These are phyloP conservation scores for Fusarium bactridioides DNA, from an alignment of 2,329 filamentous ascomycete species.

Conservation along the genomic window DNA sequence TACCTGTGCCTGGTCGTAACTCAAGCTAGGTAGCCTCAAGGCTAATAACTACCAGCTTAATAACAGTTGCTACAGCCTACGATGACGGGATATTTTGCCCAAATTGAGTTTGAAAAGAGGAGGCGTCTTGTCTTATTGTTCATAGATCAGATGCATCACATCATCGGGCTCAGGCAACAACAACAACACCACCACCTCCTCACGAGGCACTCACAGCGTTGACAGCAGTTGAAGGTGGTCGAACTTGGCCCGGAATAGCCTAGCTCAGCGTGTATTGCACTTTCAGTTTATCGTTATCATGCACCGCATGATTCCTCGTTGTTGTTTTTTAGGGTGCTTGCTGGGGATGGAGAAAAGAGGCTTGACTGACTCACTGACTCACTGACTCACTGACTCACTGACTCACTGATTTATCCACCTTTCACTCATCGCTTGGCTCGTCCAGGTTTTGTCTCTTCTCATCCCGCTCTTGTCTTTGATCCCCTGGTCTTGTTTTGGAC, in stretches of 20 bases:
- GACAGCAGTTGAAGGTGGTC: not conserved
- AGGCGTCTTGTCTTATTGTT: not conserved
- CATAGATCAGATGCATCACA: slow-evolving; percentile 6
- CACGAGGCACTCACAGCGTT: slow-evolving; percentile 16
- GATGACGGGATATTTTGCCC: slow-evolving; percentile 3
- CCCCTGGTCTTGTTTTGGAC: not conserved
- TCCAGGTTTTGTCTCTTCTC: slow-evolving; percentile 6
- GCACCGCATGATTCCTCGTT: slow-evolving; percentile 1
- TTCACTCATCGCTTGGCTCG: not conserved
- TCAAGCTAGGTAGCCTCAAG: not conserved
- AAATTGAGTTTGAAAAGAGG: slow-evolving; percentile 19
- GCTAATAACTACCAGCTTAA: slow-evolving; percentile 1
- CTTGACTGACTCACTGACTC: slow-evolving; percentile 12
- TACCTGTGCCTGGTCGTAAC: not conserved
- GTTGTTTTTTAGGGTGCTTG: not conserved
- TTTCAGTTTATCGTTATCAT: slow-evolving; percentile 9
- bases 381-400: slow-evolving; percentile 9
- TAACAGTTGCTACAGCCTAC: not conserved
- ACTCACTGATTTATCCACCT: not conserved
- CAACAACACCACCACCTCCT: slow-evolving; percentile 23
- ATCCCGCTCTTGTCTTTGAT: slow-evolving; percentile 1
- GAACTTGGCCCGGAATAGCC: slow-evolving; percentile 9
- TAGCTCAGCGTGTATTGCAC: slow-evolving; percentile 2
- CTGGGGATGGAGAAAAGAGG: not conserved
- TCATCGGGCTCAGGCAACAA: slow-evolving; percentile 25